phyloP scores from a whole-genome alignment of 2,329 filamentous ascomycete species.

The Neonectria hederae region DNA sequence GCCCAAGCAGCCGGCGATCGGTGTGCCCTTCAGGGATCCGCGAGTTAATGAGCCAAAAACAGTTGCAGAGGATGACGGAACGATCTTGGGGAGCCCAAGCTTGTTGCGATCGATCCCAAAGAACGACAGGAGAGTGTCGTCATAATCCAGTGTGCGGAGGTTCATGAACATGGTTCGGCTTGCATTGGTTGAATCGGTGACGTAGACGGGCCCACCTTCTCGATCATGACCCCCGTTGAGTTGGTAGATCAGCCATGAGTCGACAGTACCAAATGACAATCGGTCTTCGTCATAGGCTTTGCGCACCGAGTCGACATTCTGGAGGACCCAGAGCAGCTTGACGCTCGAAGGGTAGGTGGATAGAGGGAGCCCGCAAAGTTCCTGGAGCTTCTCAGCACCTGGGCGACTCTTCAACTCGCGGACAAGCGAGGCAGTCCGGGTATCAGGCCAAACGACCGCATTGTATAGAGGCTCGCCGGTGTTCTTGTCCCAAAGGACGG shows the following conservation, averaged over 20 bases:
- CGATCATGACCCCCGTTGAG: slow-evolving; percentile 77
- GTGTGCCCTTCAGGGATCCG: slow-evolving; percentile 74
- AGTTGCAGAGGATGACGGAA: slow-evolving; percentile 78
- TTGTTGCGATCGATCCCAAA: slow-evolving; percentile 77
- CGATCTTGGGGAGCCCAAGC: slow-evolving; percentile 81
- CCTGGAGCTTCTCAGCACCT: slow-evolving; percentile 73
- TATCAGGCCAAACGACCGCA: slow-evolving; percentile 92
- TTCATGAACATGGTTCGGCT: slow-evolving; percentile 97
- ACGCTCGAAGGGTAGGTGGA: slow-evolving; percentile 90
- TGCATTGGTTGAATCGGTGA: slow-evolving; percentile 89
- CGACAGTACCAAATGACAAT: slow-evolving; percentile 86
- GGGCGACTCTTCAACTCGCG: slow-evolving; percentile 76
- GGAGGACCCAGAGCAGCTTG: slow-evolving; percentile 85
- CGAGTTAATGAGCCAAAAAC: slow-evolving; percentile 74
- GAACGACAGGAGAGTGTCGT: slow-evolving; percentile 79
- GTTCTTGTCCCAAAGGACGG: slow-evolving; percentile 82
- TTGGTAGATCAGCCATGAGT: slow-evolving; percentile 87
- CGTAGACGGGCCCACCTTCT: slow-evolving; percentile 67
- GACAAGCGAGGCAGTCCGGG: slow-evolving; percentile 76
- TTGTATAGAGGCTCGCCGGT: slow-evolving; percentile 85
- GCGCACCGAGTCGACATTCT: slow-evolving; percentile 73
- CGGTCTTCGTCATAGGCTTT: slow-evolving; percentile 79
- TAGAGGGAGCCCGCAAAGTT: slow-evolving; percentile 81
- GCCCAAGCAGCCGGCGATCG: slow-evolving; percentile 84
- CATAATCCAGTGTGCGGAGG: slow-evolving; percentile 81